Conservation (phyloP, 768 basidiomycete species). For the Suillus clintonianus region DNA sequence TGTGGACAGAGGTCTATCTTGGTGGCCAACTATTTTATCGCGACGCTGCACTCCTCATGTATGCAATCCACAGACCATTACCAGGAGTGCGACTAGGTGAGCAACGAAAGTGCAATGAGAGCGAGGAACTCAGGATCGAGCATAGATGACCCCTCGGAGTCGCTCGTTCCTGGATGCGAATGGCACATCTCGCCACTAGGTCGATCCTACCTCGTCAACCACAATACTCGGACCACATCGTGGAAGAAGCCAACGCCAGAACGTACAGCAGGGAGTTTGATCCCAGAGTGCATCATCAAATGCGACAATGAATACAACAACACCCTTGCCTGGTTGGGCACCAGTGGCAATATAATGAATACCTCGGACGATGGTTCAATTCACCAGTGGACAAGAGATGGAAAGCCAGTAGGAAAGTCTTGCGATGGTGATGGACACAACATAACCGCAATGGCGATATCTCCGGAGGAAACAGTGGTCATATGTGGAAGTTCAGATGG, state of each 20-base stretch:
- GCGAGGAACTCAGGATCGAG: neutral
- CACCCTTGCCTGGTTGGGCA: neutral
- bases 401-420: neutral
- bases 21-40: neutral
- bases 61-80: neutral
- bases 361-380: no score
- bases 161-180: no score
- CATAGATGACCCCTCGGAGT: no score
- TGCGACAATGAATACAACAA: no score
- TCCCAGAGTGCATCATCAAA: no score
- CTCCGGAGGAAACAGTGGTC: neutral
- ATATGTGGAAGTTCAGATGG: neutral
- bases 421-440: neutral
- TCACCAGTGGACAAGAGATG: neutral
- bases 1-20: no score
- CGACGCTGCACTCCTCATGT: neutral
- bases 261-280: no score
- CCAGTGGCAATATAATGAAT: no score
- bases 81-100: neutral
- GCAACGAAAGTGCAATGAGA: neutral
- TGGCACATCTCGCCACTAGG: no score
- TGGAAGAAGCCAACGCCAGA: no score
- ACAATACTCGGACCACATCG: no score
- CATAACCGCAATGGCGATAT: neutral
- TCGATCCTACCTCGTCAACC: no score